A percentile compares a stretch with the other conserved stretches of the same genome.
These are phyloP conservation scores for Mycosphaerelloides madeirae DNA, from an alignment of 2,329 filamentous ascomycete species.

Conservation along the genomic window DNA sequence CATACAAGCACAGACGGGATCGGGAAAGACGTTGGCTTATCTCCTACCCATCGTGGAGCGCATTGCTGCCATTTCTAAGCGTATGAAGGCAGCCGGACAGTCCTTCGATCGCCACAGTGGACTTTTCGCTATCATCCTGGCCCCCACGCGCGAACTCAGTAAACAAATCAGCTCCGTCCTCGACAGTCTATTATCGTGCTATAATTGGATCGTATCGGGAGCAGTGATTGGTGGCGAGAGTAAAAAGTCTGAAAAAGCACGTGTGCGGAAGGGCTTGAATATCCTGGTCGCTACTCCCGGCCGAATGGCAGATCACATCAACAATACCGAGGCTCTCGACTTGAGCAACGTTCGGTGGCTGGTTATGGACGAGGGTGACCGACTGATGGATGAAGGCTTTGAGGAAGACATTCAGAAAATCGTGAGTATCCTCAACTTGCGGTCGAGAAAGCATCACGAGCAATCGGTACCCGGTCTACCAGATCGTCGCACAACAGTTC, in stretches of 20 bases:
- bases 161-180: conserved; percentile 88
- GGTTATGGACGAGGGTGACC: conserved; percentile 90
- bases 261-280: conserved; percentile 88
- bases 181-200: conserved; percentile 78
- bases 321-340: conserved; percentile 84
- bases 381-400: conserved; percentile 97
- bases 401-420: conserved; percentile 90
- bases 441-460: conserved; percentile 57
- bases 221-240: conserved; percentile 71
- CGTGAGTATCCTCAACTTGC: conserved; percentile 69
- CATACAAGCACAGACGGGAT: conserved; percentile 93
- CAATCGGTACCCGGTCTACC: conserved; percentile 62
- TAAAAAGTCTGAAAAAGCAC: conserved; percentile 83
- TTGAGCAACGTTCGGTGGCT: conserved; percentile 89
- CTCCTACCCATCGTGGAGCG: conserved; percentile 86
- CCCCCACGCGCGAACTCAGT: conserved; percentile 87
- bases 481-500: conserved; percentile 72
- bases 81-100: conserved; percentile 39
- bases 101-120: conserved; percentile 77
- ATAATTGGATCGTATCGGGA: conserved; percentile 89
- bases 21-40: conserved; percentile 96
- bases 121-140: conserved; percentile 87
- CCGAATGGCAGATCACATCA: conserved; percentile 82
- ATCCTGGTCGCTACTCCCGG: conserved; percentile 94
- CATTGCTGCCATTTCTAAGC: conserved; percentile 67